Evolutionary conservation across 176 grass and related monocot genomes (phyloP).

Genomic region (Oryza rufipogon): DNA sequence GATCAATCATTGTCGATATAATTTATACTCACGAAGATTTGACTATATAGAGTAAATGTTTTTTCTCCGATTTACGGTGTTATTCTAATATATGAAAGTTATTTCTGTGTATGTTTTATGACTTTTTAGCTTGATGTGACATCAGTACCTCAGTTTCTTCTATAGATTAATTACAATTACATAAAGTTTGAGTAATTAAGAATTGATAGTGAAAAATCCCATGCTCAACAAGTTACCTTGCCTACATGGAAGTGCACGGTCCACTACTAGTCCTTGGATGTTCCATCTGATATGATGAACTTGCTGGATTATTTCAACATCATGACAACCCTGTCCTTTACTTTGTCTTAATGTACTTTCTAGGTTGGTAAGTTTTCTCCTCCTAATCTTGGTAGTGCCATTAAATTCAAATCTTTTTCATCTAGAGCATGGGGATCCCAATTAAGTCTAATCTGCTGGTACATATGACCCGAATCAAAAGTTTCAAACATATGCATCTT

Average conservation of each 20-base stretch:
- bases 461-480: constrained; percentile 34
- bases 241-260: constrained; percentile 30
- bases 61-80: no score
- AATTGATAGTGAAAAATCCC: constrained; percentile 14
- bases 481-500: constrained; percentile 36
- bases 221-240: constrained; percentile 32
- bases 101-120: no score
- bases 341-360: constrained; percentile 5
- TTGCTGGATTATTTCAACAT: constrained; percentile 23
- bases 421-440: constrained; percentile 24
- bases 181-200: constrained; percentile 1
- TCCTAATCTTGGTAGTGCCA: constrained; percentile 28
- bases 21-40: no score
- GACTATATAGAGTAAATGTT: no score
- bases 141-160: background rate
- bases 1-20: no score
- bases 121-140: background rate
- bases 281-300: constrained; percentile 29
- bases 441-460: constrained; percentile 7
- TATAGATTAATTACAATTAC: background rate
- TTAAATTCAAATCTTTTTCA: constrained; percentile 28
- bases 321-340: constrained; percentile 28
- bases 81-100: no score
- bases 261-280: constrained; percentile 2
- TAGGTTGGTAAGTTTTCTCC: constrained; percentile 21